Evolutionary conservation across 2,329 filamentous ascomycete genomes (phyloP).

Genomic region (Cladosporium austrohemisphaericum): DNA sequence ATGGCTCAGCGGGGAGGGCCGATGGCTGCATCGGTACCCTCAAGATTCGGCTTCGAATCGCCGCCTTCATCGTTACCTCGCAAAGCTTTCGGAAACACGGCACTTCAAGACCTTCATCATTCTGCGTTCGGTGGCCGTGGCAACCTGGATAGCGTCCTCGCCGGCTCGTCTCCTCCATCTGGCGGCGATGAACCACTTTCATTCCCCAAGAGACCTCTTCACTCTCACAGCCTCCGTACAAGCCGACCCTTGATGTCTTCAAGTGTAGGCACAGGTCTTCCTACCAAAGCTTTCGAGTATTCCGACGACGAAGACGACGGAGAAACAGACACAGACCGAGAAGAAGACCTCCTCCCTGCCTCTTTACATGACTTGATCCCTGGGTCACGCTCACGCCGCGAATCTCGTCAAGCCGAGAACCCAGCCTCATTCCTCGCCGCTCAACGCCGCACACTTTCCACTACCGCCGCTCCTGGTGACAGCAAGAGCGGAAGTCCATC

Average conservation of each 20-base stretch:
- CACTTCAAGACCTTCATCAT: conserved; percentile 59
- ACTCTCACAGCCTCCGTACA: conserved; percentile 61
- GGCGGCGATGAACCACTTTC: conserved; percentile 64
- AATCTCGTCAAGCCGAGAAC: conserved; percentile 54
- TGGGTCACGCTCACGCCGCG: conserved; percentile 57
- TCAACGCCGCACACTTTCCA: conserved; percentile 40
- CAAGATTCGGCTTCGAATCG: conserved; percentile 85
- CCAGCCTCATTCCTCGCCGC: conserved; percentile 33
- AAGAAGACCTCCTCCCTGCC: conserved; percentile 83
- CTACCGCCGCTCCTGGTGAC: conserved; percentile 37
- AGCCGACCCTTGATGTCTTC: conserved; percentile 56
- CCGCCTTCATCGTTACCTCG: conserved; percentile 63
- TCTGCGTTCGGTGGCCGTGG: conserved; percentile 63
- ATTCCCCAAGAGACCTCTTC: conserved; percentile 61
- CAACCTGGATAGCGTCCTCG: conserved; percentile 34
- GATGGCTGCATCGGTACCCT: conserved; percentile 87
- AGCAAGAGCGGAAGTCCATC: conserved; percentile 48
- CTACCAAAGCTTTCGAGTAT: conserved; percentile 36
- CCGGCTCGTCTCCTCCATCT: conserved; percentile 56
- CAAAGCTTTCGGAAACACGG: conserved; percentile 34
- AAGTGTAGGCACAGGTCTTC: conserved; percentile 49
- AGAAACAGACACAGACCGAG: conserved; percentile 72
- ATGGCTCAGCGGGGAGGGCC: conserved; percentile 86
- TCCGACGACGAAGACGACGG: conserved; percentile 57
- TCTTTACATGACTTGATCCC: conserved; percentile 61